Percentiles rank a stretch among this genome's conserved stretches.
phyloP scores from a whole-genome alignment of 2,329 filamentous ascomycete species.

The Venturia carpophila region DNA sequence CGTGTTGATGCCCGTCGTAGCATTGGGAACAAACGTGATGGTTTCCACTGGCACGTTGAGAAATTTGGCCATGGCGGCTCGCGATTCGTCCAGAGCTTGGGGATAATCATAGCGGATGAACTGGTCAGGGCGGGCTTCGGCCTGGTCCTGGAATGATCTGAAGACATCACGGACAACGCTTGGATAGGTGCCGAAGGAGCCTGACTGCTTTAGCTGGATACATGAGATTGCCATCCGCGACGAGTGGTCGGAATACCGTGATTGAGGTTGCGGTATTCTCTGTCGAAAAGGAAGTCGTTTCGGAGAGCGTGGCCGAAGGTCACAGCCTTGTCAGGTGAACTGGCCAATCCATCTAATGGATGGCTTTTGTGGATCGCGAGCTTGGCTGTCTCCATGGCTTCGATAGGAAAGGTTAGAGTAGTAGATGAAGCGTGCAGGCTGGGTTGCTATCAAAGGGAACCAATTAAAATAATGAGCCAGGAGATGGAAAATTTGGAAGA shows the following conservation, averaged over 20 bases:
- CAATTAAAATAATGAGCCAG: neutral
- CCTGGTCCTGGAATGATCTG: slow-evolving; percentile 56
- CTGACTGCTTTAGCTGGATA: slow-evolving; percentile 31
- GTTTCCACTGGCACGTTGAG: slow-evolving; percentile 59
- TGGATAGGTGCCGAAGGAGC: slow-evolving; percentile 76
- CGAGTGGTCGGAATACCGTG: slow-evolving; percentile 49
- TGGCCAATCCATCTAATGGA: neutral
- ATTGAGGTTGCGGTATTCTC: slow-evolving; percentile 65
- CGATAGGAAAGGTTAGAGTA: too few relatives aligned
- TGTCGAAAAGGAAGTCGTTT: slow-evolving; percentile 61
- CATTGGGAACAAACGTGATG: slow-evolving; percentile 73
- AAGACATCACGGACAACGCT: slow-evolving; percentile 50
- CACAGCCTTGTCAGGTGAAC: neutral
- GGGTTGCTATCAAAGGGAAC: neutral
- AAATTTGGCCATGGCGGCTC: slow-evolving; percentile 55
- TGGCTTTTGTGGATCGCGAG: slow-evolving; percentile 2
- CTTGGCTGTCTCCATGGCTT: neutral
- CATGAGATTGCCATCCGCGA: neutral
- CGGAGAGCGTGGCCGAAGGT: slow-evolving; percentile 48
- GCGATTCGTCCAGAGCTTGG: slow-evolving; percentile 53
- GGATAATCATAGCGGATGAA: slow-evolving; percentile 68
- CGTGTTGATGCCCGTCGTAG: slow-evolving; percentile 69
- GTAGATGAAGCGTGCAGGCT: neutral
- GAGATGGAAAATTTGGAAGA: neutral
- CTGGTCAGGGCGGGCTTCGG: slow-evolving; percentile 62